Conservation (phyloP, 1,284 basidiomycete species). For the Ustilago trichophora region DNA sequence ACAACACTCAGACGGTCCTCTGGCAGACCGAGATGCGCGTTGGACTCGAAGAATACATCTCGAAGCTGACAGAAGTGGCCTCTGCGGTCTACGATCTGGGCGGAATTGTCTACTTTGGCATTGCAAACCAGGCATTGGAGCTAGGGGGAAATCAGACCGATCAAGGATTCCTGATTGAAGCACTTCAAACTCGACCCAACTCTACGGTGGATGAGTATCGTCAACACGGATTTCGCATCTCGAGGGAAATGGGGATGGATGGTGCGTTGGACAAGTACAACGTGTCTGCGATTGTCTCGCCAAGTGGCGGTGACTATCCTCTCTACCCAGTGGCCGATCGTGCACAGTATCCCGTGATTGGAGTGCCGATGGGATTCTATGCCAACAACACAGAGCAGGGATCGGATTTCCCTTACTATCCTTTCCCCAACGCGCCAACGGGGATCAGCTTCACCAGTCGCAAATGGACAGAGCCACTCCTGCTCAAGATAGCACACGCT, state of each 20-base stretch:
- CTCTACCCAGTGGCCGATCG: constrained; percentile 21
- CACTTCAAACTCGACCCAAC: constrained; percentile 30
- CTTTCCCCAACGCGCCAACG: constrained; percentile 68
- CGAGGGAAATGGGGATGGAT: constrained; percentile 19
- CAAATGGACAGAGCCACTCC: constrained; percentile 73
- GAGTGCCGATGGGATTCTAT: constrained; percentile 39
- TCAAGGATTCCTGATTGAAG: constrained; percentile 29
- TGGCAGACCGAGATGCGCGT: constrained; percentile 37
- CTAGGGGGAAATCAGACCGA: constrained; percentile 28
- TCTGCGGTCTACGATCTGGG: constrained; percentile 33
- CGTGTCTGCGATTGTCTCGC: constrained; percentile 14
- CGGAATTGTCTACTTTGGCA: constrained; percentile 35
- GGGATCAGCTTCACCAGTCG: constrained; percentile 75
- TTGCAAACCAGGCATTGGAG: constrained; percentile 17
- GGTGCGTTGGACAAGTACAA: constrained; percentile 10
- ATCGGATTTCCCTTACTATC: constrained; percentile 16
- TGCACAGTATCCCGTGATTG: constrained; percentile 32
- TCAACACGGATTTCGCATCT: constrained; percentile 7
- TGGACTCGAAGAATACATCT: constrained; percentile 27
- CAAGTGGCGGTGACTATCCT: constrained; percentile 22
- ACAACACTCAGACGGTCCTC: constrained; percentile 11
- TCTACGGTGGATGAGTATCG: constrained; percentile 22
- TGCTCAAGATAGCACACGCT: constrained; percentile 74
- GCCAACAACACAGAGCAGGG: constrained; percentile 15
- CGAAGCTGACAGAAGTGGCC: constrained; percentile 11